Base-by-base conservation (phyloP, 129 eudicot genomes). In the Gnaphalium uliginosum region DNA sequence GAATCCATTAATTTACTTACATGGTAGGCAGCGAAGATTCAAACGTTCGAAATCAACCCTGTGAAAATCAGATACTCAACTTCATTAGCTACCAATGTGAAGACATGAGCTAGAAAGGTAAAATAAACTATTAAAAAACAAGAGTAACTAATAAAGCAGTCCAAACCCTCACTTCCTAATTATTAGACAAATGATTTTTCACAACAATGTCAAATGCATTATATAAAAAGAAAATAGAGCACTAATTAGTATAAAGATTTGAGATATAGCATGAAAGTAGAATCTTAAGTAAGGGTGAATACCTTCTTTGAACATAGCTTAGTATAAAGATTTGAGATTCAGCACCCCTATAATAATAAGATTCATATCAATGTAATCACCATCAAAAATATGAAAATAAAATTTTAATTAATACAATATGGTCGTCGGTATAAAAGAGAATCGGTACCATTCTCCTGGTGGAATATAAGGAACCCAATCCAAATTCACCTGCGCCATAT, bases 391-490 rank as follows among this genome's bases (percentile, higher is more conserved):
- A n/a, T n/a, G n/a, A 33, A 33, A 4, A 33, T 33, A 0, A 33
- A 33, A 33, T 5, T 1, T 7, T 41, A 15, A n/a, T 50, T 41
- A 30, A 13, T 51, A 10, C 14, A 53, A 58, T 29, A 67, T 11
- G 24, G 56, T 30, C 25, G 22, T 26, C 32, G 5, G 48, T 67
- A 58, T 30, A 19, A 6, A 71, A 18, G 43, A 21, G 29, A 11
- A 22, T 33, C 39, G 17, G n/a, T 64, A 89, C 98, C 95, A 76
- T 14, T 88, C 81, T 35, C 86, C 96, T 63, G 86, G 74, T 21
- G 98, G 96, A 53, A 90, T 83, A 77, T 89, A 92, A 8, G 98
- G 98, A 68, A 89, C 89, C 98, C 98, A 89, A 66, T 89, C 98
- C 96, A 92, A 86, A 77, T 92, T 92, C 95, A 92, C 86, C 66